Evolutionary conservation across 371 early-diverging fungal species (phyloP), one percentile per base, ranked within the genome.

Genomic region (Sporodiniella umbellata): DNA sequence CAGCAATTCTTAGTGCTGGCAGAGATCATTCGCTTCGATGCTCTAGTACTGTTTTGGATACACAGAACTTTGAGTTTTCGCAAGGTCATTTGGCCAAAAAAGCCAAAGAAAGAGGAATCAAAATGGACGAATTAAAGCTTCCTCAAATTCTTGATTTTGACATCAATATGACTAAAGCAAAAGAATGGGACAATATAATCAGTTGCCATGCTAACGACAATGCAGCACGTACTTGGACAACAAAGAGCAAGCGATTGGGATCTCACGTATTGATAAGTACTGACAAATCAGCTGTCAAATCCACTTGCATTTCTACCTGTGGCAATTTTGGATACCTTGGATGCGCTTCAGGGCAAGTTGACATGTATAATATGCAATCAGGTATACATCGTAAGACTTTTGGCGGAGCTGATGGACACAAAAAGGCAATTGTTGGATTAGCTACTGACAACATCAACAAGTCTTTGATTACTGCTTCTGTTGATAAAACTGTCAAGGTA

Each of bases 331-430:
- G 86, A 4, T 83, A 93, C 48, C 62, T 94, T 7, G 99, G 97
- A 2, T 78, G 88, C 19, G 71, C 81, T 2, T 62, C 68, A 21
- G 99, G 96, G 44, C 56, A 57, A 12, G 75, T 97, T 38, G 93
- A 93, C 43, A 87, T 90, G 87, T 93, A 79, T 80, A 97, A 95
- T 78, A 74, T 97, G 83, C 99, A 98, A 59, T 95, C 96, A 19
- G 97, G 96, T 11, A 44, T 83, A 38, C 70, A 78, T 33, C 83
- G 93, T 21, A 82, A 83, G 54, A 68, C 85, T 11, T 90, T 89
- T 53, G 49, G 54, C 3, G 80, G 72, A 2, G 42, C 48, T 31
- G 70, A 68, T 56, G 74, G 89, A n/a, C 98, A 96, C 60, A 73
- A 68, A 24, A 93, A 90, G 60, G 68, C 89, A 2, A 77, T 96